Base-by-base conservation (phyloP, 176 grass and related monocot genomes). In the Aegilops bicornis region DNA sequence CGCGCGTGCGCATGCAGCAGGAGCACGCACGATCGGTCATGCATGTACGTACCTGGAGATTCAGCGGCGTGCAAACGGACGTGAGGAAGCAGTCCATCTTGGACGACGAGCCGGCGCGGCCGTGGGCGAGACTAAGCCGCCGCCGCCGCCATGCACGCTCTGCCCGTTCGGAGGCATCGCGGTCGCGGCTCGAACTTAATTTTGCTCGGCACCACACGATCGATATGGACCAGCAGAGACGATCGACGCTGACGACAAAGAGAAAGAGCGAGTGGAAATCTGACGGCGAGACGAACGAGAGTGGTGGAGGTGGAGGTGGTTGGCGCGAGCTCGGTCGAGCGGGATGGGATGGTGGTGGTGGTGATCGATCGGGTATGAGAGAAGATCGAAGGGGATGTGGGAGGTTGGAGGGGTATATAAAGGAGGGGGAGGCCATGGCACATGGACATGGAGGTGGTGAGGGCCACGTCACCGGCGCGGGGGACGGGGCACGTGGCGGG, bases 71-170 rank as follows among this genome's bases (percentile, higher is more conserved):
- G 88, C 92, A 91, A 69, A 79, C 81, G 20, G 88, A 89, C 42
- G 90, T 87, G 68, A 99, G 23, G 90, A 96, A 89, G 89, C 87
- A 91, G 82, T 96, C 94, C 92, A 96, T 94, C 81, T 91, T 93
- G 9, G 80, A 84, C 50, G 81, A 8, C 32, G 58, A 0, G 72
- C 0, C 29, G 17, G 1, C 16, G 64, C 25, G 11, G 59, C n/a
- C 22, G 20, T 36, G 3, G 48, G 15, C 7, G 54, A 1, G 32
- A 15, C 58, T n/a, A 36, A 1, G 36, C 27, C 24, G 61, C 8
- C 50, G 9, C 7, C 43, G 12, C 43, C 43, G 43, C 80, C 75
- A 14, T 60, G 84, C 13, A 3, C 30, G 78, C 79, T 84, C 35
- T 85, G 83, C 42, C 81, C 91, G 89, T 95, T 91, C 2, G 89